Evolutionary conservation across 257 asterid genomes (phyloP).

Genomic region (Forsythia suspensa): DNA sequence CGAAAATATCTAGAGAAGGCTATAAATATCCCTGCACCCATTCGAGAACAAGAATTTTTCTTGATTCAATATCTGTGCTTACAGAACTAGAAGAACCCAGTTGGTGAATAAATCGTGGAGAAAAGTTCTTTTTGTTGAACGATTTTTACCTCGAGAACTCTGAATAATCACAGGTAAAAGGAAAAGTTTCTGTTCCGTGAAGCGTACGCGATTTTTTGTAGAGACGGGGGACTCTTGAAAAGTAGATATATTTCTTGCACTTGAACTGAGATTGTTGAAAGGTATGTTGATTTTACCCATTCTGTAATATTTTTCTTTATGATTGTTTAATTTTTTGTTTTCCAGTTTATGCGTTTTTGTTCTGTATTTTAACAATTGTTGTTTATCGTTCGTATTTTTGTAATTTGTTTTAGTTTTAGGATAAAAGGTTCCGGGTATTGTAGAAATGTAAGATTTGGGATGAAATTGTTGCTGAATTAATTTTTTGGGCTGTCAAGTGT

Average conservation of each 20-base stretch:
- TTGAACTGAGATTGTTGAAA: constrained; percentile 12
- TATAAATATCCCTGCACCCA: constrained; percentile 26
- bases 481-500: background rate
- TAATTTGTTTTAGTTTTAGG: background rate
- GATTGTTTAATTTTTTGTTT: background rate
- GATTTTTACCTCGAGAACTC: background rate
- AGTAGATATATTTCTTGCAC: constrained; percentile 2
- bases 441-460: background rate
- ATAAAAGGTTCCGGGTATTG: background rate
- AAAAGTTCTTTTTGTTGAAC: background rate
- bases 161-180: background rate
- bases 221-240: background rate
- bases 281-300: constrained; percentile 24
- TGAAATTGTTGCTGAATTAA: background rate
- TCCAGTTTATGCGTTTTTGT: background rate
- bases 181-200: background rate
- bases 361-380: background rate
- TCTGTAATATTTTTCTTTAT: too few species aligned
- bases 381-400: background rate
- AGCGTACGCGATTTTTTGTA: background rate
- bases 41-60: background rate
- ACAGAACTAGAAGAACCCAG: background rate
- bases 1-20: constrained; percentile 25
- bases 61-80: background rate
- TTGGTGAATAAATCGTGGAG: background rate